Evolutionary conservation across 108 stramenopile genomes (phyloP).

Genomic region (Cyclotella choctawhatcheeana): DNA sequence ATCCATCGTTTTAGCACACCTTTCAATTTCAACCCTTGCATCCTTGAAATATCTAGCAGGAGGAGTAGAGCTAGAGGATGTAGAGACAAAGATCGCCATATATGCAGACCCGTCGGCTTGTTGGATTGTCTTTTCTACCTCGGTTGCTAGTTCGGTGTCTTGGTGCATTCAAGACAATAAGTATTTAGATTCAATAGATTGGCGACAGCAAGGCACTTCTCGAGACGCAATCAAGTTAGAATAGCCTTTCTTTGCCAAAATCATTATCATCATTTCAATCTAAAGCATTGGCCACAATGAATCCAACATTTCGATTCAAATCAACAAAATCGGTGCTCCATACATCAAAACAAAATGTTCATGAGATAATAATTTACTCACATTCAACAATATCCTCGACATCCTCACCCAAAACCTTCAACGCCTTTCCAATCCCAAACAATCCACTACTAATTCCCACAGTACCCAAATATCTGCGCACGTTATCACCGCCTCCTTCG

Average conservation of each 20-base stretch:
- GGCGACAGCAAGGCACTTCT: no score
- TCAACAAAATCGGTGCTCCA: not conserved
- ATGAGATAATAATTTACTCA: not conserved
- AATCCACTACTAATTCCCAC: slow-evolving; percentile 56
- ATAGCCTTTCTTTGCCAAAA: no score
- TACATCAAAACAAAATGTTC: not conserved
- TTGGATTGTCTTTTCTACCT: slow-evolving; percentile 44
- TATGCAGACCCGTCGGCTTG: slow-evolving; percentile 56
- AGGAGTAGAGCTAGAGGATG: slow-evolving; percentile 39
- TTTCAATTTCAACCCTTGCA: slow-evolving; percentile 55
- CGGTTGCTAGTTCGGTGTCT: slow-evolving; percentile 46
- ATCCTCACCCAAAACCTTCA: slow-evolving; percentile 53
- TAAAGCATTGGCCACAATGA: no score
- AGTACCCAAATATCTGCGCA: slow-evolving; percentile 69
- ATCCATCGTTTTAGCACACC: slow-evolving; percentile 44
- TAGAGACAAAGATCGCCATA: slow-evolving; percentile 54
- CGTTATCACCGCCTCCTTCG: slow-evolving; percentile 70
- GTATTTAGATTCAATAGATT: no score
- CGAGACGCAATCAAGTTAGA: no score
- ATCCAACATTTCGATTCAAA: not conserved
- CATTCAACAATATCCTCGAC: slow-evolving; percentile 66
- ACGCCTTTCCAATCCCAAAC: slow-evolving; percentile 55
- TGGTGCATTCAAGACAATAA: no score
- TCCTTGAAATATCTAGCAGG: slow-evolving; percentile 60
- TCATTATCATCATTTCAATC: no score